These are phyloP conservation scores for Gillenia trifoliata DNA, from an alignment of 306 rosid genomes.

Conservation along the genomic window DNA sequence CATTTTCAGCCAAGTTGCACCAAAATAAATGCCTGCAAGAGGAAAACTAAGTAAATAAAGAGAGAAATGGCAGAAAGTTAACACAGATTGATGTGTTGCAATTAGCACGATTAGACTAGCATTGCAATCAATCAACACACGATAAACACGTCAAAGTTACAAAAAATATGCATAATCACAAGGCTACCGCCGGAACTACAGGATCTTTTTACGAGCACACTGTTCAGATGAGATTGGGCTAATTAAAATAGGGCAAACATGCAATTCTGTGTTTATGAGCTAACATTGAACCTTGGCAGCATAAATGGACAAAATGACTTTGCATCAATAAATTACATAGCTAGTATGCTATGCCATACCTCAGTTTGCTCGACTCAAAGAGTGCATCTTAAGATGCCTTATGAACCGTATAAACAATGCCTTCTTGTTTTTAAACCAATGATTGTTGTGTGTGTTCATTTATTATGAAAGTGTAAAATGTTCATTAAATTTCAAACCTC, in stretches of 20 bases:
- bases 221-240: neutral
- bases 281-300: neutral
- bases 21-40: conserved; percentile 30
- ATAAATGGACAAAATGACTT: neutral
- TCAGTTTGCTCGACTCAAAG: neutral
- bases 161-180: neutral
- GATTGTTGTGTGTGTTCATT: neutral
- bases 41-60: neutral
- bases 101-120: neutral
- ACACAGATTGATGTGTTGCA: neutral
- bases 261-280: neutral
- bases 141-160: neutral
- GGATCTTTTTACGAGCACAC: neutral
- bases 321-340: neutral
- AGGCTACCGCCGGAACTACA: neutral
- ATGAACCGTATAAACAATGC: neutral
- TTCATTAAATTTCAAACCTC: neutral
- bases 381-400: neutral
- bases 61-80: neutral
- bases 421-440: neutral
- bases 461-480: neutral
- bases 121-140: neutral
- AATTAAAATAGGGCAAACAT: neutral
- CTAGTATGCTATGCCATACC: neutral
- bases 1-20: conserved; percentile 25